Base-by-base conservation (phyloP, 192 early-diverging fungal species). In the Paraglomus brasilianum region DNA sequence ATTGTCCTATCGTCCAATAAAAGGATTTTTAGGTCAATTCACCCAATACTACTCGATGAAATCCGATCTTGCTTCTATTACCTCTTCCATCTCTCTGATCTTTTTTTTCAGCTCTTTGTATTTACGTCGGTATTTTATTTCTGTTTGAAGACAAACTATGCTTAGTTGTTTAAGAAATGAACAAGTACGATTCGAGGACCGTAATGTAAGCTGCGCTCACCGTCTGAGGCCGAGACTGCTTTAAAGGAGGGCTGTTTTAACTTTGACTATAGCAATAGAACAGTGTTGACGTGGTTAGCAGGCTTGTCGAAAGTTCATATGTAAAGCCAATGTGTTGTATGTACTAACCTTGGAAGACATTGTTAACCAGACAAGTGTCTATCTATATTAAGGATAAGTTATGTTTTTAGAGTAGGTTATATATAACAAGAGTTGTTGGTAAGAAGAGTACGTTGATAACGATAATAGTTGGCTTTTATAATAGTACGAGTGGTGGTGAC, bases 31-130 rank as follows among this genome's bases (percentile, higher is more conserved):
- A n/a, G n/a, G n/a, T n/a, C n/a, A n/a, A n/a, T n/a, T n/a, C n/a
- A n/a, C n/a, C n/a, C n/a, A n/a, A n/a, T n/a, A n/a, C n/a, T n/a
- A n/a, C n/a, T n/a, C n/a, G n/a, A n/a, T n/a, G n/a, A n/a, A n/a
- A n/a, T n/a, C n/a, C n/a, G n/a, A n/a, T n/a, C n/a, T n/a, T 10
- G 10, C 57, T 69, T 52, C 19, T 41, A 47, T 49, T 68, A 81
- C 77, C 41, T 77, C 59, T 71, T 79, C 77, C 40, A 79, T 75
- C 22, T 79, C 69, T 62, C 73, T 45, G 13, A 81, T 76, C 17
- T 71, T 69, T 43, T 72, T 74, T 45, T 77, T 77, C 11, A 80
- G 78, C 40, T 76, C 64, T 55, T 74, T 73, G 41, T 74, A 80
- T 72, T 80, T 80, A 17, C 66, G 48, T n/a, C 62, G 61, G 58